A percentile compares a stretch with the other conserved stretches of the same genome.
Conservation (phyloP, 148 eudicot genomes). For the Polygonum maritimum region DNA sequence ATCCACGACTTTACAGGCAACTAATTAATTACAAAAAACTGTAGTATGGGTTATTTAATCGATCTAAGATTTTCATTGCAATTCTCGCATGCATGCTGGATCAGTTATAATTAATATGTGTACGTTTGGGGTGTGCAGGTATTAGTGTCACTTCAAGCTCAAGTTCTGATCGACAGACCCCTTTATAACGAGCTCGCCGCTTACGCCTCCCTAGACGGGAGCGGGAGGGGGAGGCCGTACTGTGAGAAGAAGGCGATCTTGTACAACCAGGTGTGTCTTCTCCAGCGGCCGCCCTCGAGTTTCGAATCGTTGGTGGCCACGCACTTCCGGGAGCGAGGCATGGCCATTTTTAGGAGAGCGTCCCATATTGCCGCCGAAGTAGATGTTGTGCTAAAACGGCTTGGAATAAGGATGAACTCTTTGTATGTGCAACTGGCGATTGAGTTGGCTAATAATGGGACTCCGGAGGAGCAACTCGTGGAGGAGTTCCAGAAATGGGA, state of each 20-base stretch:
- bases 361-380: too few relatives aligned
- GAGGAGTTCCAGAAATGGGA: too few relatives aligned
- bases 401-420: too few relatives aligned
- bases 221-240: slow-evolving; percentile 13
- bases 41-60: neutral
- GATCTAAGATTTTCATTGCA: too few relatives aligned
- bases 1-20: slow-evolving; percentile 56
- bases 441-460: too few relatives aligned
- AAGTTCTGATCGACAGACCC: slow-evolving; percentile 63
- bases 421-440: too few relatives aligned
- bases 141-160: slow-evolving; percentile 70
- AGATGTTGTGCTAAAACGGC: too few relatives aligned
- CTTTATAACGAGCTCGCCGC: slow-evolving; percentile 61
- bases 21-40: neutral
- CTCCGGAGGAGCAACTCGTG: too few relatives aligned
- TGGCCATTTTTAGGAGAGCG: neutral
- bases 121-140: slow-evolving; percentile 34
- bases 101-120: neutral
- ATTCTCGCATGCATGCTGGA: too few relatives aligned
- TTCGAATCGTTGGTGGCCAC: slow-evolving; percentile 31
- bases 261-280: slow-evolving; percentile 39
- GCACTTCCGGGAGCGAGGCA: slow-evolving; percentile 32
- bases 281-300: slow-evolving; percentile 32
- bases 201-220: neutral
- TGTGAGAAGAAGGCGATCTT: slow-evolving; percentile 23